phyloP scores from a whole-genome alignment of 805 yeast genomes.

The Peterozyma xylosa region DNA sequence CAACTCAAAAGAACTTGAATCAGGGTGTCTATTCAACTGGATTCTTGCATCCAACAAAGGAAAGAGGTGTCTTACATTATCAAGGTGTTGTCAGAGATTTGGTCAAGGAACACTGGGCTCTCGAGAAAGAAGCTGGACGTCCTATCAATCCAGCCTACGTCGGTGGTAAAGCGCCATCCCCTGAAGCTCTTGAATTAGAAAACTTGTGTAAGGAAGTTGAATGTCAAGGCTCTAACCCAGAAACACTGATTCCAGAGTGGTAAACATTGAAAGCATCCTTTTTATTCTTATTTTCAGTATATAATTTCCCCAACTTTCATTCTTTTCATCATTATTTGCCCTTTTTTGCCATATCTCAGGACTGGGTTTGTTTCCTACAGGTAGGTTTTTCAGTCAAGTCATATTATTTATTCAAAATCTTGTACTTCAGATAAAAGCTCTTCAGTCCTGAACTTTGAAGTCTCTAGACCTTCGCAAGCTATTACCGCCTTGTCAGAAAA shows the following conservation, averaged over 20 bases:
- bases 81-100: conserved; percentile 47
- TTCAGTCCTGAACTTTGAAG: no score
- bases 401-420: no score
- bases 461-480: no score
- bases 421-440: no score
- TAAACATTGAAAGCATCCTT: conserved; percentile 1
- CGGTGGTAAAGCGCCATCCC: conserved; percentile 29
- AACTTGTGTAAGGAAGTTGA: conserved; percentile 41
- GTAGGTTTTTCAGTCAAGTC: no score
- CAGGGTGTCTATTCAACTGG: conserved; percentile 56
- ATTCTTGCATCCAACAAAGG: conserved; percentile 50
- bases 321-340: no score
- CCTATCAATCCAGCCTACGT: conserved; percentile 46
- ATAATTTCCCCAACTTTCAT: no score
- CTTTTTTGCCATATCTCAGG: no score
- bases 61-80: conserved; percentile 50
- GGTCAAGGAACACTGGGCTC: conserved; percentile 45
- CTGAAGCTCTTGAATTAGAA: conserved; percentile 42
- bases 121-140: conserved; percentile 36
- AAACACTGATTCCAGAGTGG: conserved; percentile 10
- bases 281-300: no score
- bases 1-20: conserved; percentile 54
- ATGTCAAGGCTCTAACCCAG: conserved; percentile 37
- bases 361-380: no score
- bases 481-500: no score